Percentiles rank a stretch among this genome's conserved stretches.
Evolutionary conservation across 495 filamentous ascomycete species (phyloP).

Genomic region (Xylaria curta): DNA sequence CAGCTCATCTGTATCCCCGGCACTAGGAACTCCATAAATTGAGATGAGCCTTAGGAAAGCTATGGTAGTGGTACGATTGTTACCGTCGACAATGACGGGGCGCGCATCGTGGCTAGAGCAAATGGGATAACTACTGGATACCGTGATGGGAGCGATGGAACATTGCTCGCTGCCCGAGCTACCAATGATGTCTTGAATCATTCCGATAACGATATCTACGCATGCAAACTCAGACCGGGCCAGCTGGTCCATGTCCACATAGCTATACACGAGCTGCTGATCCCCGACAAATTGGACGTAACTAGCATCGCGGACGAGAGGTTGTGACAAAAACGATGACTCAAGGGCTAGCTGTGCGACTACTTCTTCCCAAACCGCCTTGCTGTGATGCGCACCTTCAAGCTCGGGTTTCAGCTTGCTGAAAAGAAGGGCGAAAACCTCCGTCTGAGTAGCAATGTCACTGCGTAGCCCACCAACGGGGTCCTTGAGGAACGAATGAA

Average conservation of each 20-base stretch:
- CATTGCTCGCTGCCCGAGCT: not conserved
- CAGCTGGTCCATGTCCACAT: slow-evolving; percentile 16
- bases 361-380: not conserved
- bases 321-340: slow-evolving; percentile 20
- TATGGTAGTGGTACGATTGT: slow-evolving; percentile 22
- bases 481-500: slow-evolving; percentile 19
- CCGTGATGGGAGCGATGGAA: slow-evolving; percentile 17
- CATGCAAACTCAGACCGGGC: slow-evolving; percentile 20
- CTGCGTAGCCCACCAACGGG: slow-evolving; percentile 15
- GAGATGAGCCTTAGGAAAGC: slow-evolving; percentile 17
- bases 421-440: slow-evolving; percentile 2
- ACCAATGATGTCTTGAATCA: slow-evolving; percentile 18
- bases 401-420: slow-evolving; percentile 5
- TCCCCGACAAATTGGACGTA: slow-evolving; percentile 19
- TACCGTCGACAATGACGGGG: slow-evolving; percentile 21
- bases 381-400: not conserved
- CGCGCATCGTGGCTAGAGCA: slow-evolving; percentile 10
- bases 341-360: slow-evolving; percentile 8
- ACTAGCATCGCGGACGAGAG: slow-evolving; percentile 3
- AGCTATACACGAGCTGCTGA: slow-evolving; percentile 23
- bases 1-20: not conserved
- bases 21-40: slow-evolving; percentile 12
- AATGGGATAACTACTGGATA: slow-evolving; percentile 12
- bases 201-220: slow-evolving; percentile 16
- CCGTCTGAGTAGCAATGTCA: slow-evolving; percentile 8